phyloP scores from a whole-genome alignment of 2,329 filamentous ascomycete genomes.

The Diplocarpon mali region DNA sequence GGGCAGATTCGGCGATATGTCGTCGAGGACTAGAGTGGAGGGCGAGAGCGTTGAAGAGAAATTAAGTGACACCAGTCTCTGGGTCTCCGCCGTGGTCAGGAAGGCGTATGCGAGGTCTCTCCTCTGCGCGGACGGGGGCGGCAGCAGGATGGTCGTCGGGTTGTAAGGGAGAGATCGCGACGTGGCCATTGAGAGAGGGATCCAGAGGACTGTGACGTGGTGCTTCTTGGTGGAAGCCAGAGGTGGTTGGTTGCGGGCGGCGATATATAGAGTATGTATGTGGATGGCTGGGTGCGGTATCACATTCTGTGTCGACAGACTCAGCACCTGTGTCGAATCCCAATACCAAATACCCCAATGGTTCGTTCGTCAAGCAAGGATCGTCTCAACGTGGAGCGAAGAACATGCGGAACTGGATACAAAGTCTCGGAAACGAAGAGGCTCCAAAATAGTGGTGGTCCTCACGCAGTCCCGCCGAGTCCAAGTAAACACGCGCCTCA shows the following conservation, averaged over 20 bases:
- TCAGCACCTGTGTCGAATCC: background rate
- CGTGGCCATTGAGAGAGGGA: conserved; percentile 3
- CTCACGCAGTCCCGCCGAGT: background rate
- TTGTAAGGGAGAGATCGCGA: conserved; percentile 58
- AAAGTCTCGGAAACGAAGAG: no score
- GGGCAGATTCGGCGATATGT: conserved; percentile 45
- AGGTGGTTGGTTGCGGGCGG: background rate
- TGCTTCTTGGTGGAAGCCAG: conserved; percentile 16
- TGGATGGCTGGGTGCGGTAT: no score
- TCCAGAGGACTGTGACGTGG: conserved; percentile 16
- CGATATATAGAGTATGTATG: no score
- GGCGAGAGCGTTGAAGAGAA: conserved; percentile 46
- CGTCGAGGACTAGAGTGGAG: conserved; percentile 35
- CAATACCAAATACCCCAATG: conserved; percentile 2
- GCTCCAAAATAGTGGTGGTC: conserved; percentile 4
- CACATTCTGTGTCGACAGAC: no score
- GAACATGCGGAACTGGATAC: no score
- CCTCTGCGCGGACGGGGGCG: conserved; percentile 35
- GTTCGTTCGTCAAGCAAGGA: no score
- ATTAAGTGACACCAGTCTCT: conserved; percentile 53
- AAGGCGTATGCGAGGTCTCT: conserved; percentile 59
- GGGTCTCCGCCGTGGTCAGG: conserved; percentile 29
- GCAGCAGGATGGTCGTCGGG: conserved; percentile 59
- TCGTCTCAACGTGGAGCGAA: no score
- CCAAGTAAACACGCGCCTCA: conserved; percentile 11